Evolutionary conservation across 1,284 basidiomycete species (phyloP).

Genomic region (Trichosporon asahii): DNA sequence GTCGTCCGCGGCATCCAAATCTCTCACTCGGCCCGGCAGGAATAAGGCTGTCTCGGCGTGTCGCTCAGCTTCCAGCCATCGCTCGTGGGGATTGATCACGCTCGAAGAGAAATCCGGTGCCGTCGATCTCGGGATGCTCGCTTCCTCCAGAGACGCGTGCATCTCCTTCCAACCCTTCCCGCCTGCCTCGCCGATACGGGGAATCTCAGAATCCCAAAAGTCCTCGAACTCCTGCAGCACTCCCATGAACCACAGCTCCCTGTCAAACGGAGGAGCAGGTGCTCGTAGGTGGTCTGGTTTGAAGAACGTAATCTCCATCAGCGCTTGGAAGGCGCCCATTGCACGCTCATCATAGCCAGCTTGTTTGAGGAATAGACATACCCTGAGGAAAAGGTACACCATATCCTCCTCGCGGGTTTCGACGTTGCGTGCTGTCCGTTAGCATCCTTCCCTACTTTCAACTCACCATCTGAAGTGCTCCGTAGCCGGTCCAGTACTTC

Average conservation of each 20-base stretch:
- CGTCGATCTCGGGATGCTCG: not conserved
- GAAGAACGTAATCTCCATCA: conserved; percentile 56
- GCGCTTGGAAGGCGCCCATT: conserved; percentile 54
- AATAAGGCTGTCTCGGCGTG: conserved; percentile 54
- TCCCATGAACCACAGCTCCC: conserved; percentile 30
- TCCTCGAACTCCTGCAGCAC: conserved; percentile 50
- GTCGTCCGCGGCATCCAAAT: conserved; percentile 56
- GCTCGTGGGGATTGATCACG: conserved; percentile 61
- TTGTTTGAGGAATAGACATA: conserved; percentile 61
- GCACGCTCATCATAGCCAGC: conserved; percentile 59
- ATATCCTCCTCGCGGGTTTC: conserved; percentile 43
- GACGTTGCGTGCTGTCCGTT: conserved; percentile 9
- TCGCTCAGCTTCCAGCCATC: conserved; percentile 66
- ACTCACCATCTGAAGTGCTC: conserved; percentile 8
- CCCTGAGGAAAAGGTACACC: conserved; percentile 47
- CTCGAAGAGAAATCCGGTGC: not conserved
- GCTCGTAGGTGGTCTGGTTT: conserved; percentile 36
- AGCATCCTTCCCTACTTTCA: no score
- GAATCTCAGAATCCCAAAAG: conserved; percentile 56
- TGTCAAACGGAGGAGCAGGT: conserved; percentile 21
- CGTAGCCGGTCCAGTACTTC: conserved; percentile 36
- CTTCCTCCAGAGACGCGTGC: conserved; percentile 13
- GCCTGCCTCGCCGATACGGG: conserved; percentile 54
- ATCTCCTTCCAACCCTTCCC: conserved; percentile 51
- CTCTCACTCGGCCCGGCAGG: conserved; percentile 61